phyloP scores from a whole-genome alignment of 371 early-diverging fungal species.

The Scutellospora calospora region DNA sequence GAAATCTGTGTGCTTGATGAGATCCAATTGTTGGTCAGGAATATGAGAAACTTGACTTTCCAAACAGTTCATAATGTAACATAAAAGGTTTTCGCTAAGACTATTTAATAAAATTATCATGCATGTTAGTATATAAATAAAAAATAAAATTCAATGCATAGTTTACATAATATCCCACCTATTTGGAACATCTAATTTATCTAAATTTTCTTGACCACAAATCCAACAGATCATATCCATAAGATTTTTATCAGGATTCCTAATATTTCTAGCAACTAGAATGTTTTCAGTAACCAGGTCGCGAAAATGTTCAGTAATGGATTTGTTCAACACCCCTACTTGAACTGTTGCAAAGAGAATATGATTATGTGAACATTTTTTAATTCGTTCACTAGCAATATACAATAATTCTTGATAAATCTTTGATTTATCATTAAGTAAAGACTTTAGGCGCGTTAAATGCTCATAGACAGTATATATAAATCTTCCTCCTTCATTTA shows the following conservation, averaged over 20 bases:
- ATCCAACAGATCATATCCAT: conserved; percentile 8
- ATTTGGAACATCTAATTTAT: conserved; percentile 14
- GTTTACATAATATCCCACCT: conserved; percentile 5
- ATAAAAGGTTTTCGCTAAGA: neutral
- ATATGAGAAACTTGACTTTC: neutral
- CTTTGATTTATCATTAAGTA: neutral
- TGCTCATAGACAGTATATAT: neutral
- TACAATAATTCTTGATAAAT: neutral
- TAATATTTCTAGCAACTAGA: neutral
- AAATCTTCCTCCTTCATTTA: neutral
- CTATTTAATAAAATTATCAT: neutral
- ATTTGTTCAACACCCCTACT: neutral
- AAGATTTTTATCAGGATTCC: conserved; percentile 7
- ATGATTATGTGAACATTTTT: neutral
- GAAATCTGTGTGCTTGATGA: neutral
- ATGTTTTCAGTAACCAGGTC: too few relatives aligned
- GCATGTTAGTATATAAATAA: neutral
- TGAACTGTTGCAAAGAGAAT: neutral
- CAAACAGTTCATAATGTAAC: neutral
- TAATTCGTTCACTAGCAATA: neutral
- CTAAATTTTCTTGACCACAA: neutral
- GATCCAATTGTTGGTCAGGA: neutral
- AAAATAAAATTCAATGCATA: neutral
- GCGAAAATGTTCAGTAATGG: too few relatives aligned
- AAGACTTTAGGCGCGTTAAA: neutral